phyloP scores from a whole-genome alignment of 371 early-diverging fungal genomes.

The Capillidium heterosporum region DNA sequence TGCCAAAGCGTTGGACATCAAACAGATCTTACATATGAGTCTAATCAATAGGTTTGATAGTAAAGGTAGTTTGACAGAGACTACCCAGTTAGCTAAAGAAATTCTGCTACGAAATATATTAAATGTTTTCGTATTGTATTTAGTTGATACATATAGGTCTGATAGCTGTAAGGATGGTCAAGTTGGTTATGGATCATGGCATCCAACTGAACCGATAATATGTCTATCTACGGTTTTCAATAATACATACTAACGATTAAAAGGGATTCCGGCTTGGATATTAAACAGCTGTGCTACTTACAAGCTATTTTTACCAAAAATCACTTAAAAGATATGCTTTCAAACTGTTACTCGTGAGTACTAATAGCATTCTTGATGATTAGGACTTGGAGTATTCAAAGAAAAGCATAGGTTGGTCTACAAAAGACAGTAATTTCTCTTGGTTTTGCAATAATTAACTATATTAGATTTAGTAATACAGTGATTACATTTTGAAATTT shows the following conservation, averaged over 20 bases:
- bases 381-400: slow-evolving; percentile 20
- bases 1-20: slow-evolving; percentile 40
- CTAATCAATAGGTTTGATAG: slow-evolving; percentile 43
- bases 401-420: slow-evolving; percentile 75
- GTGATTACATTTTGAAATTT: too few species aligned
- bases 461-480: too few species aligned
- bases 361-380: background rate
- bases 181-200: slow-evolving; percentile 68
- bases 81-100: slow-evolving; percentile 55
- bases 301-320: slow-evolving; percentile 87
- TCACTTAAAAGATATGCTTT: slow-evolving; percentile 58
- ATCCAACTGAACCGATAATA: slow-evolving; percentile 58
- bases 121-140: background rate
- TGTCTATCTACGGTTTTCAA: slow-evolving; percentile 6
- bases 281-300: slow-evolving; percentile 86
- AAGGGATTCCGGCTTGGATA: slow-evolving; percentile 66
- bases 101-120: slow-evolving; percentile 47
- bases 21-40: slow-evolving; percentile 19
- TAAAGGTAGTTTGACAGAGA: slow-evolving; percentile 51
- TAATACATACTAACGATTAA: background rate
- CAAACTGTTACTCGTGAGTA: background rate
- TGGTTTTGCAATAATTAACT: too few species aligned
- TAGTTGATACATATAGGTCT: slow-evolving; percentile 34
- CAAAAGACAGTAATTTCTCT: slow-evolving; percentile 50
- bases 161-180: slow-evolving; percentile 74